Evolutionary conservation across 345 rosid genomes (phyloP), one percentile per base, ranked within the genome.

Genomic region (Moricandia arvensis): DNA sequence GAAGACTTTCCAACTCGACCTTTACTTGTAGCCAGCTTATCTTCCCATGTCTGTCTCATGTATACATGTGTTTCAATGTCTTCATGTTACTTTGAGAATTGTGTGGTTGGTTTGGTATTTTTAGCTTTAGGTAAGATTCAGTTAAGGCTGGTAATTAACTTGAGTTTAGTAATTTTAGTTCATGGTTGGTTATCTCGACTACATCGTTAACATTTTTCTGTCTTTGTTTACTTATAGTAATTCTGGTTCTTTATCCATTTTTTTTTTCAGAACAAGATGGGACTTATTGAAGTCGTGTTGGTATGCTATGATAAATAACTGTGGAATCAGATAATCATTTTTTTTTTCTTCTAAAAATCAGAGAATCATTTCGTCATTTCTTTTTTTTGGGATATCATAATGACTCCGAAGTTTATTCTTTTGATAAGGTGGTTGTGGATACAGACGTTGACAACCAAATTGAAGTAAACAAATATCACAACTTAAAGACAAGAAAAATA

Each of bases 1-100:
- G 99, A 91, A 79, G 97, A 90, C 80, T 94, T 94, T 78, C 98
- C 93, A 30, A 94, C 97, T 21, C 96, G 93, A 11, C 97, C 98
- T 86, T 91, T 94, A 57, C 92, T 35, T 35, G 41, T 35, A 1
- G 41, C 41, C 10, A 35, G 41, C 41, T 35, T 35, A 35, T 35
- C 41, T 35, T 35, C 41, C 41, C 41, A 0, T 35, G 10, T 35
- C 8, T 35, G 41, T 35, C 2, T 7, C 41, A 35, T 35, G 41
- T 8, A 7, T 35, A 35, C 41, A 35, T 33, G 2, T 7, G 41
- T 35, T 35, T 35, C 11, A 35, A 0, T 35, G 41, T 37, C 37
- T 34, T 0, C 43, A 37, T 37, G 43, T 37, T 37, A 37, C 12
- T 37, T 37, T 37, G 3, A 8, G 43, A 37, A 37, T 8, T 37